These are phyloP conservation scores for Syzygium syzygioides DNA, from an alignment of 441 rosid genomes.

Conservation along the genomic window DNA sequence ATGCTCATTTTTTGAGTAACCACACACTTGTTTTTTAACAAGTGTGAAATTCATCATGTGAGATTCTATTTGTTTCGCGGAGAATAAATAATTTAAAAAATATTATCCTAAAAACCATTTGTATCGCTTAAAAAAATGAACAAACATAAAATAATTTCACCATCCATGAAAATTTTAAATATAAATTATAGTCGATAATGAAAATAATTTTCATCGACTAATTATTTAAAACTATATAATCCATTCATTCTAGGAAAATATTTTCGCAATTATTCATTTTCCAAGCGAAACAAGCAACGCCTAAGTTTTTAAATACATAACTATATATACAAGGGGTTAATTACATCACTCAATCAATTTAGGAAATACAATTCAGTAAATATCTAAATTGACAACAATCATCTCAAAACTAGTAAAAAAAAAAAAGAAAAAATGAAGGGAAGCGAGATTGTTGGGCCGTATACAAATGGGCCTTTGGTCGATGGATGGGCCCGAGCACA, in stretches of 20 bases:
- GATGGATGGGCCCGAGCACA: not conserved
- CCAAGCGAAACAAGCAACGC: not conserved
- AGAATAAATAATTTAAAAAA: not conserved
- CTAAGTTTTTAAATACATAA: not conserved
- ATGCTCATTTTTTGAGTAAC: not conserved
- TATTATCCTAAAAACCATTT: not conserved
- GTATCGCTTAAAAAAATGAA: not conserved
- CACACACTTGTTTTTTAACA: not conserved
- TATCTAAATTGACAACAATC: not conserved
- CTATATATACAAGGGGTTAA: not conserved
- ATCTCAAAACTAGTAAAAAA: not conserved
- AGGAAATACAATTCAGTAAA: not conserved
- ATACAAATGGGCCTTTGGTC: not conserved
- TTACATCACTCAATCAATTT: not conserved
- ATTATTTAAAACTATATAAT: not conserved
- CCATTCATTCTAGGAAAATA: not conserved
- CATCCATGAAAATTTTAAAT: not conserved
- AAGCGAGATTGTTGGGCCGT: not conserved
- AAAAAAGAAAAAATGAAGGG: too few relatives aligned
- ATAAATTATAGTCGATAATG: not conserved
- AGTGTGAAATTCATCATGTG: not conserved
- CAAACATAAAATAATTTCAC: fast-evolving
- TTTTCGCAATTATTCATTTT: not conserved
- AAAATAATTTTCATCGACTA: not conserved
- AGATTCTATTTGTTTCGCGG: not conserved